These are phyloP conservation scores for Euclidium syriacum DNA, from an alignment of 345 rosid genomes.

Conservation along the genomic window DNA sequence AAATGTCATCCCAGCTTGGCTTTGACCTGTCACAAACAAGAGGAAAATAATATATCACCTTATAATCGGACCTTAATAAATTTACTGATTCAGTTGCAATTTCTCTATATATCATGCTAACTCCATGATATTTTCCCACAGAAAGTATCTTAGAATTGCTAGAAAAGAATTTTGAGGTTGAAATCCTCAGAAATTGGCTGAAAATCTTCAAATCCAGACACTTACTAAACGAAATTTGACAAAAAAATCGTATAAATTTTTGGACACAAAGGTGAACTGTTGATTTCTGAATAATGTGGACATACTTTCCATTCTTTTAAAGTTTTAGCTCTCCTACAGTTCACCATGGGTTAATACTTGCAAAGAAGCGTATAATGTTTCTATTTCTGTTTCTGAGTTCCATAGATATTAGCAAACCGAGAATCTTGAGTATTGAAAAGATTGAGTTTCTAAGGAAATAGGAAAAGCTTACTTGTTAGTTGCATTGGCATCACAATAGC, in stretches of 20 bases:
- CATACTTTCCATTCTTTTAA: not conserved
- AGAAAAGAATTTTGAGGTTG: not conserved
- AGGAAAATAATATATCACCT: not conserved
- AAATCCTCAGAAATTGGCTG: not conserved
- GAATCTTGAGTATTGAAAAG: not conserved
- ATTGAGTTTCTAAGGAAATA: not conserved
- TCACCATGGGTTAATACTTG: not conserved
- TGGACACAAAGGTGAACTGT: not conserved
- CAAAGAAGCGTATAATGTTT: not conserved
- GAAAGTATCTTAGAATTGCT: not conserved
- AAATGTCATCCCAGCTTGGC: conserved; percentile 67
- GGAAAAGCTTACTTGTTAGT: conserved; percentile 46
- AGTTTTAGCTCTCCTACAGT: not conserved
- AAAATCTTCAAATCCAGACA: not conserved
- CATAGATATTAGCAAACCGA: not conserved
- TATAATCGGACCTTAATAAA: not conserved
- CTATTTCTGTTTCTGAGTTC: not conserved
- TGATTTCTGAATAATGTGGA: not conserved
- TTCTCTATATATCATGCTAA: not conserved
- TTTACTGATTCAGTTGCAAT: not conserved
- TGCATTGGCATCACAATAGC: conserved; percentile 47
- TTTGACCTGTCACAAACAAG: conserved; percentile 37
- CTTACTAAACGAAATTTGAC: not conserved
- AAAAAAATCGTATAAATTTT: not conserved
- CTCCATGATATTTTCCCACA: not conserved